Percentiles rank a stretch among this genome's conserved stretches.
These are phyloP conservation scores for Suhomyces sp. DNA, from an alignment of 805 yeast genomes.

Conservation along the genomic window DNA sequence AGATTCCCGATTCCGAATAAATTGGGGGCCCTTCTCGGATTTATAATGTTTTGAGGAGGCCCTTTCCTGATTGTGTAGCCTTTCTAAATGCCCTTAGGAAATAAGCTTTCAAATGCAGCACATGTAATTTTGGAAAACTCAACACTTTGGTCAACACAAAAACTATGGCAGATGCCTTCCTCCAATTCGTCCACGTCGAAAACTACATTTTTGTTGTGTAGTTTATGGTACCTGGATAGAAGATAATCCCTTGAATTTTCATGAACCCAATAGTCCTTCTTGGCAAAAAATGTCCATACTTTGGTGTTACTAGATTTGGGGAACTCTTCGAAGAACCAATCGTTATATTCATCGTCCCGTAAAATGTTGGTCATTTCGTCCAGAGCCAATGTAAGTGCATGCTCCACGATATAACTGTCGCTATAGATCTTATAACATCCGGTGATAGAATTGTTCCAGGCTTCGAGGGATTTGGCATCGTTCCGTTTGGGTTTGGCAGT, in stretches of 20 bases:
- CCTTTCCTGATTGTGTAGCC: neutral
- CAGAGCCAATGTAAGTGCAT: conserved; percentile 54
- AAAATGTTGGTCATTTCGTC: conserved; percentile 59
- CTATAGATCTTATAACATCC: conserved; percentile 45
- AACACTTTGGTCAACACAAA: conserved; percentile 57
- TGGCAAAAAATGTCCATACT: conserved; percentile 60
- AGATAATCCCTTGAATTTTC: conserved; percentile 48
- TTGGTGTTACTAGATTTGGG: conserved; percentile 23
- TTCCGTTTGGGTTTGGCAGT: conserved; percentile 25
- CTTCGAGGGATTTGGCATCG: conserved; percentile 18
- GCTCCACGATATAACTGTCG: conserved; percentile 47
- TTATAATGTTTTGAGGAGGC: no score
- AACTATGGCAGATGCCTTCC: conserved; percentile 52
- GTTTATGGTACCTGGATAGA: conserved; percentile 34
- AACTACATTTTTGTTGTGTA: conserved; percentile 25
- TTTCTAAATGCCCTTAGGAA: conserved; percentile 5
- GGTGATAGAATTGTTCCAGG: conserved; percentile 37
- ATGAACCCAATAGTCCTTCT: conserved; percentile 66
- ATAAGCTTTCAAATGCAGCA: conserved; percentile 16
- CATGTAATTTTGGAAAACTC: conserved; percentile 47
- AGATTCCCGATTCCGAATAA: no score
- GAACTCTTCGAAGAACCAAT: conserved; percentile 37
- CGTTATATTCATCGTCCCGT: conserved; percentile 51
- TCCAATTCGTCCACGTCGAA: conserved; percentile 34
- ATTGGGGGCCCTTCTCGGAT: no score